Percentiles rank a stretch among this genome's conserved stretches.
Evolutionary conservation across 1,284 basidiomycete genomes (phyloP).

Genomic region (Moesziomyces sp.): DNA sequence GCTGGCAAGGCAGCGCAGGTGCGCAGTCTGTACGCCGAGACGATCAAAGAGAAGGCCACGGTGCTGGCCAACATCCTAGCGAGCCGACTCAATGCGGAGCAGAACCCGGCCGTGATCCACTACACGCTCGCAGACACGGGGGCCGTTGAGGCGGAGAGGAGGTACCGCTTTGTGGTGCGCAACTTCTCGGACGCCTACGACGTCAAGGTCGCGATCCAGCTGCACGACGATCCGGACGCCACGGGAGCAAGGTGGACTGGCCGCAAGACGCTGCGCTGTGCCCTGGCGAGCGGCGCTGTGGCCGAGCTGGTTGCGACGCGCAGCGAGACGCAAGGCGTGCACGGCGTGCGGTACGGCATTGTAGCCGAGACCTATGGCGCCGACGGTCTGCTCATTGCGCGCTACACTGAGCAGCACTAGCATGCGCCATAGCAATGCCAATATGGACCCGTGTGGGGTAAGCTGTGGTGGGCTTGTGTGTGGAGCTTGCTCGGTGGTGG

Average conservation of each 20-base stretch:
- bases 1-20: slow-evolving; percentile 2
- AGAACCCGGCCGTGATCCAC: slow-evolving; percentile 19
- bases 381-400: not conserved
- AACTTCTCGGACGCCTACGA: slow-evolving; percentile 24
- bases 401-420: slow-evolving; percentile 19
- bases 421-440: too few relatives aligned
- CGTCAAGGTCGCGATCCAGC: slow-evolving; percentile 2
- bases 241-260: slow-evolving; percentile 2
- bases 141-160: not conserved
- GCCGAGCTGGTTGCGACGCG: slow-evolving; percentile 2
- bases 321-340: not conserved
- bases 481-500: too few relatives aligned
- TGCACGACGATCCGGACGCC: not conserved
- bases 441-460: too few relatives aligned
- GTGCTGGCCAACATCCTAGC: slow-evolving; percentile 34
- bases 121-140: not conserved
- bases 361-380: slow-evolving; percentile 4
- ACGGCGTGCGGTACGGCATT: not conserved
- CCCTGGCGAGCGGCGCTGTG: not conserved
- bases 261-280: slow-evolving; percentile 14
- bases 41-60: slow-evolving; percentile 39
- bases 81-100: slow-evolving; percentile 34
- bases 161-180: slow-evolving; percentile 8
- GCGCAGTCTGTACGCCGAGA: slow-evolving; percentile 58
- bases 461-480: too few relatives aligned